These are phyloP conservation scores for Wickerhamiella dianesei DNA, from an alignment of 805 yeast genomes.

Conservation along the genomic window DNA sequence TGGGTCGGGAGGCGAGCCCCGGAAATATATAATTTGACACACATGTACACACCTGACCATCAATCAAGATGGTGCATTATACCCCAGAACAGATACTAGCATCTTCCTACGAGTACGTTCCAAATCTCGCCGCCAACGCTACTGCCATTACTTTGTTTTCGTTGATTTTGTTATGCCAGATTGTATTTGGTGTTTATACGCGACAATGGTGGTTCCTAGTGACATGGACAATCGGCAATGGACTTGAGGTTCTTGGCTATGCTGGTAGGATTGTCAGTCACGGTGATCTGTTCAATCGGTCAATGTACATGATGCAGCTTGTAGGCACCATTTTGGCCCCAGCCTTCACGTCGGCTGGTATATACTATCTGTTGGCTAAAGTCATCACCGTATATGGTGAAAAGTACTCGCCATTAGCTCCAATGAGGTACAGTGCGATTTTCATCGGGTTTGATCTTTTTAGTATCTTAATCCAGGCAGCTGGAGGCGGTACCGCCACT, in stretches of 20 bases:
- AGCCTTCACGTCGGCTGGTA: slow-evolving; percentile 66
- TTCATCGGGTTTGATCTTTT: slow-evolving; percentile 51
- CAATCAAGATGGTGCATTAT: not conserved
- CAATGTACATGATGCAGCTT: slow-evolving; percentile 46
- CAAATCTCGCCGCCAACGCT: not conserved
- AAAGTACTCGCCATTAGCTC: slow-evolving; percentile 35
- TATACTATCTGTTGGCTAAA: slow-evolving; percentile 56
- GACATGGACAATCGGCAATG: slow-evolving; percentile 28
- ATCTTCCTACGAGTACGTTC: not conserved
- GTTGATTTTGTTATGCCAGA: slow-evolving; percentile 26
- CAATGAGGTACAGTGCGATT: slow-evolving; percentile 43
- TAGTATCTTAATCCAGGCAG: slow-evolving; percentile 50
- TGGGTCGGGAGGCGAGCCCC: too few species aligned
- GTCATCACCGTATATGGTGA: slow-evolving; percentile 45
- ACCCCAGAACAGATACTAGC: not conserved
- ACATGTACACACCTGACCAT: too few species aligned
- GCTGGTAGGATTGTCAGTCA: slow-evolving; percentile 39
- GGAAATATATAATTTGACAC: too few species aligned
- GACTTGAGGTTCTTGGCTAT: slow-evolving; percentile 54
- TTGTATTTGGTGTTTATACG: slow-evolving; percentile 30
- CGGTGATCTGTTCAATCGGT: slow-evolving; percentile 22
- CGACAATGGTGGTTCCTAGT: slow-evolving; percentile 38
- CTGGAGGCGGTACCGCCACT: slow-evolving; percentile 62
- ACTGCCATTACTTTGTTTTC: not conserved
- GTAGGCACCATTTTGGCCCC: slow-evolving; percentile 61